Base-by-base conservation (phyloP, 2,329 filamentous ascomycete species). In the Pleoardoris graminearum region DNA sequence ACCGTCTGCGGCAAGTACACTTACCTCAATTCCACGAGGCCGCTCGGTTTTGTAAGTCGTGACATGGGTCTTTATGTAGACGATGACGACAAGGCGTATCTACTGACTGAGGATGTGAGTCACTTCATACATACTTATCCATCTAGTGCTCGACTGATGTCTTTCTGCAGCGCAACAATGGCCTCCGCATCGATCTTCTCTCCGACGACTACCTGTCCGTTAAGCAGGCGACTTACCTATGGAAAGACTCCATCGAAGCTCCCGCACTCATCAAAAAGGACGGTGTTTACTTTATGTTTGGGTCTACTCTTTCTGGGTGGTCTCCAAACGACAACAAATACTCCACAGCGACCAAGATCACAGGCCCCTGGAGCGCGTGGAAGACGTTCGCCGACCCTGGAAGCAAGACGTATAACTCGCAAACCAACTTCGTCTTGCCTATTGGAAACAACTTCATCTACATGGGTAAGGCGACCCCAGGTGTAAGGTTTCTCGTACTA, bases 241-340 rank as follows among this genome's bases (percentile, higher is more conserved):
- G 82, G 77, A 67, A 67, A 2, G 77, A 83, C 41, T 77, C 78
- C 42, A 81, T 83, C 49, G 86, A 89, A 62, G 76, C 85, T 0
- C 86, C 86, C 0, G 85, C 86, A 0, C 75, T 89, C 30, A 66
- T 86, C 50, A 88, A 88, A 69, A 78, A 79, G 7, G 76, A 80
- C 12, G 80, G 78, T 1, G 78, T 79, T 0, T 89, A 87, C 69
- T 88, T 82, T 69, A 82, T 88, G 73, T 87, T 89, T 62, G 85
- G 81, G 2, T 85, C 82, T 0, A 67, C 70, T 35, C 64, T 73
- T 1, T 66, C 65, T 0, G 71, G 71, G 2, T 85, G 82, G 82
- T 75, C 81, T 51, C 73, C 85, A 8, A 87, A 87, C 57, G 85
- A 88, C 65, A 88, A 88, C 62, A 77, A 81, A 29, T 86, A 87